Conservation (phyloP, 2,329 filamentous ascomycete species). For the Hymenoscyphus infarciens region DNA sequence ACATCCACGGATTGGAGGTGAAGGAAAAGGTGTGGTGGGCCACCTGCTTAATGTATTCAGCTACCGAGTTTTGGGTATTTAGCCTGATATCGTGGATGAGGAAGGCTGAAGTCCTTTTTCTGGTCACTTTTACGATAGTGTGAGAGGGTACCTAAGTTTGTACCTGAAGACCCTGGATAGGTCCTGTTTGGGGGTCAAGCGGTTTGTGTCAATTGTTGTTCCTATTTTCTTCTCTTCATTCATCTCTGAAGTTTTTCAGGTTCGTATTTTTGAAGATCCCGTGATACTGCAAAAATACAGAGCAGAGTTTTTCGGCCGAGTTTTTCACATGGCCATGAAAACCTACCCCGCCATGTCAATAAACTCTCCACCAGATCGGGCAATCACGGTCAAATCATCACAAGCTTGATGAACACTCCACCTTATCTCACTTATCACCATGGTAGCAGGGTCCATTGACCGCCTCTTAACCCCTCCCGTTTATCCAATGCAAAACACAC, state of each 20-base stretch:
- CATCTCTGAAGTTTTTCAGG: not conserved
- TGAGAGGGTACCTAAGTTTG: not conserved
- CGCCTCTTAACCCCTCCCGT: constrained; percentile 1
- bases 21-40: not conserved
- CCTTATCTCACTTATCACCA: not conserved
- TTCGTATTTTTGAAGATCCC: not conserved
- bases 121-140: not conserved
- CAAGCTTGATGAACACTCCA: not conserved
- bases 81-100: not conserved
- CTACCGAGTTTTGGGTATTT: not conserved
- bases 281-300: not conserved
- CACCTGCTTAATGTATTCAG: constrained; percentile 1
- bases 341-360: not conserved
- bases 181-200: not conserved
- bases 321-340: not conserved
- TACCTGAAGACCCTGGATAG: not conserved
- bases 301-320: not conserved
- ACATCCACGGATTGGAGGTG: not conserved
- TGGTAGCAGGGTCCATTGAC: not conserved
- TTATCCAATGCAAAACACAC: constrained; percentile 1
- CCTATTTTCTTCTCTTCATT: not conserved
- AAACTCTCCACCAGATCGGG: not conserved
- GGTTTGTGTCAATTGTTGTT: not conserved
- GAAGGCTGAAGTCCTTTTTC: constrained; percentile 2
- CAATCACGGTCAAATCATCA: not conserved